Evolutionary conservation across 2,329 filamentous ascomycete species (phyloP), one percentile per base, ranked within the genome.

Genomic region (Penicillium sp.): DNA sequence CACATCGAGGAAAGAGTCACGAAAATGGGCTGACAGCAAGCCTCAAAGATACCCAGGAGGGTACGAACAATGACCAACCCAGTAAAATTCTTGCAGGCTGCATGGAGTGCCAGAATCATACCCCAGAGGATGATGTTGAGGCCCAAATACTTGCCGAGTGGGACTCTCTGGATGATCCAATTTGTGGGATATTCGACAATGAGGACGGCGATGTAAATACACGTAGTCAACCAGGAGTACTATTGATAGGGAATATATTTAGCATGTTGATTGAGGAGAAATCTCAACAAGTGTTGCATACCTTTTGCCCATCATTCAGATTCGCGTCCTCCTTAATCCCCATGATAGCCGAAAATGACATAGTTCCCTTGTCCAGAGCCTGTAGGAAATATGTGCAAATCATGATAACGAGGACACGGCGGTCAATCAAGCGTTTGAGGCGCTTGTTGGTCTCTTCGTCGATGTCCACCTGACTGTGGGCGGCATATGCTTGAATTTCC

Each of bases 121-220:
- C 85, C 85, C 88, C 87, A 90, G 13, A 82, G 75, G 6, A 86
- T 74, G 61, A 90, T 87, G 63, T 82, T 86, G 61, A 83, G 76
- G 35, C 81, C 80, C 6, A 89, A 79, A 60, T 87, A 88, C 67
- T 89, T 89, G 52, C 84, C 86, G 44, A 89, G 82, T 6, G 86
- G 87, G 0, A 88, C 82, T 29, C 85, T 81, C 45, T 85, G 79
- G 53, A 88, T 81, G 55, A 82, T 78, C 75, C 79, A 85, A 71
- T 87, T 89, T 69, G 87, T 87, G 0, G 88, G 88, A 66, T 89
- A 90, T 70, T 90, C 88, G 61, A 89, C 87, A 45, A 86, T 72
- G 10, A 90, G 76, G 20, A 89, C 85, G 50, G 83, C 85, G 58
- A 90, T 85, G 75, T 90, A 90, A 61, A 90, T 88, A 78, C 85